phyloP scores from a whole-genome alignment of 768 basidiomycete species.

The Mycena maculata region DNA sequence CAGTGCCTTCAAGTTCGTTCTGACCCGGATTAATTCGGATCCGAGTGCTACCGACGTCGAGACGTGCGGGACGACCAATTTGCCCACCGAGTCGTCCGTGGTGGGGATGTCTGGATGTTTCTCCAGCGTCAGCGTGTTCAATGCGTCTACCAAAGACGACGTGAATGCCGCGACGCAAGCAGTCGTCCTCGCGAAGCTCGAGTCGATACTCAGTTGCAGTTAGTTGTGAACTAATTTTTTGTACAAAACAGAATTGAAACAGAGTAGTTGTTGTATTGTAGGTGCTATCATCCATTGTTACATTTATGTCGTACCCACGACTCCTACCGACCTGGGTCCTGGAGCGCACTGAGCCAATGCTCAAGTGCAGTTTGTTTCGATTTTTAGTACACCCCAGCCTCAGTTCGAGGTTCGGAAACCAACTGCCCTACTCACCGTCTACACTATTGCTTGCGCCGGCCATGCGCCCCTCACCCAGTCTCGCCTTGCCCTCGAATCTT shows the following conservation, averaged over 20 bases:
- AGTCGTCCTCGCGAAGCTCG: conserved; percentile 50
- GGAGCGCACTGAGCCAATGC: too few species aligned
- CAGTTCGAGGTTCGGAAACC: too few species aligned
- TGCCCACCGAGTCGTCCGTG: conserved; percentile 57
- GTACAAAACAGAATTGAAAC: not conserved
- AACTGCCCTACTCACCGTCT: too few species aligned
- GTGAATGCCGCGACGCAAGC: conserved; percentile 55
- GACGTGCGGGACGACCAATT: conserved; percentile 56
- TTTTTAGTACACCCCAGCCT: too few species aligned
- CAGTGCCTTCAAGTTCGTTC: conserved; percentile 54
- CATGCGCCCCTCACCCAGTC: too few species aligned
- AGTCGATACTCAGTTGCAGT: conserved; percentile 46
- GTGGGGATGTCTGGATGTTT: conserved; percentile 49
- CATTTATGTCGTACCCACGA: too few species aligned
- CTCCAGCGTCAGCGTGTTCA: conserved; percentile 59
- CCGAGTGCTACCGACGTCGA: conserved; percentile 51
- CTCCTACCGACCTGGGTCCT: too few species aligned
- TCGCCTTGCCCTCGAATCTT: too few species aligned
- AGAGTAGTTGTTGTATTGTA: not conserved
- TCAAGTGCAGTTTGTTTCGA: too few species aligned
- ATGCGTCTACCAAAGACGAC: conserved; percentile 57
- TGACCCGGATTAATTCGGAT: conserved; percentile 52
- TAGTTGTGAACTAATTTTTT: conserved; percentile 20
- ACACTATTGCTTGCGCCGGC: too few species aligned
- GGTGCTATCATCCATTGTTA: too few species aligned